phyloP scores from a whole-genome alignment of 306 rosid genomes.

The Sindora glabra region DNA sequence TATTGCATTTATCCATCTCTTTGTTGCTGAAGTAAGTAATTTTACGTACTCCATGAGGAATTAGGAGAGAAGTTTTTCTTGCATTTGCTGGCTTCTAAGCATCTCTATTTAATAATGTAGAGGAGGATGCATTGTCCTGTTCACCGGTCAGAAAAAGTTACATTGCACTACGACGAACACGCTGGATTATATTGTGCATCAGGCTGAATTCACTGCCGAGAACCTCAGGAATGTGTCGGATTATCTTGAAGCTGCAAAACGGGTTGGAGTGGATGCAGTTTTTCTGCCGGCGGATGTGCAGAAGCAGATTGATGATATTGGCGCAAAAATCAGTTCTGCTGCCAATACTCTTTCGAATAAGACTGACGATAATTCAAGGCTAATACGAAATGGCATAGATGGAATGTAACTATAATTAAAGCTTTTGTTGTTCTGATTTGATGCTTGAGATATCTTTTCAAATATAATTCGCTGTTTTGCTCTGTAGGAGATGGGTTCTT shows the following conservation, averaged over 20 bases:
- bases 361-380: slow-evolving; percentile 12
- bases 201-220: slow-evolving; percentile 15
- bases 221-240: slow-evolving; percentile 25
- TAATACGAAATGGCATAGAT: slow-evolving; percentile 2
- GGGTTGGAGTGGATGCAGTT: slow-evolving; percentile 15
- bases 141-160: slow-evolving; percentile 22
- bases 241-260: slow-evolving; percentile 26
- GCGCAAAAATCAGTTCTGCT: slow-evolving; percentile 2
- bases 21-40: no score
- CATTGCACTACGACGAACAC: slow-evolving; percentile 14
- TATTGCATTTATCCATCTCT: no score
- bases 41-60: no score
- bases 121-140: slow-evolving; percentile 45
- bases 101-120: slow-evolving; percentile 29
- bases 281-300: slow-evolving; percentile 19
- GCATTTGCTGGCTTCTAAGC: not conserved
- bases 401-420: slow-evolving; percentile 16
- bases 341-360: slow-evolving; percentile 4
- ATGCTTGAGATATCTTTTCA: not conserved
- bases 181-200: slow-evolving; percentile 19
- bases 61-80: no score
- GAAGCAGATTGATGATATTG: slow-evolving; percentile 1
- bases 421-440: not conserved
- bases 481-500: slow-evolving; percentile 53
- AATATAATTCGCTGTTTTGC: not conserved